Evolutionary conservation across 2,329 filamentous ascomycete species (phyloP), one percentile per base, ranked within the genome.

Genomic region (Neonectria ditissima): DNA sequence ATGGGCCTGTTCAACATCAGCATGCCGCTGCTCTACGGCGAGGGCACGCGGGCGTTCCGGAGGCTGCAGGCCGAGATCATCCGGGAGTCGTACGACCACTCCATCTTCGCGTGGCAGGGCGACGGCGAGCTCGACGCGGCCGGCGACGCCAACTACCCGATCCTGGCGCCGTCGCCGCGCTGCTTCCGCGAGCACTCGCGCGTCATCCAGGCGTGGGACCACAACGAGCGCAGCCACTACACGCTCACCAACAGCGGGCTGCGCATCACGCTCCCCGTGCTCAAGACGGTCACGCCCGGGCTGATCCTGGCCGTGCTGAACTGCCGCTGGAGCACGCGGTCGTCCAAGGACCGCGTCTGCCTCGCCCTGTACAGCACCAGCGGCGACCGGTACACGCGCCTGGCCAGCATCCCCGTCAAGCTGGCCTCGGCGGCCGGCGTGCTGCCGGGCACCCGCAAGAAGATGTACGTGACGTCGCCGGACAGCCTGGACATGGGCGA

Each of bases 51-150:
- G 28, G 70, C 71, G 0, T 74, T 74, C 28, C 52, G 68, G 22
- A 65, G 71, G 10, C 60, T 73, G 22, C 72, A 74, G 28, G 71
- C 73, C 24, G 71, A 73, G 41, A 71, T 73, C 11, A 54, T 73
- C 8, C 65, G 66, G n/a, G 55, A 67, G 14, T 66, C 59, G 5
- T 65, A 73, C 41, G 69, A 73, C 30, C 59, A 70, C n/a, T 67
- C 67, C 11, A 69, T 69, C 55, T 68, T 68, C 47, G 68, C 70
- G 6, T 73, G 71, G 71, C 34, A 51, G n/a, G 37, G 47, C 7
- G 53, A 56, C 5, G 30, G n/a, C 20, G 53, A 56, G 5, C 13
- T 2, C 14, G 54, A 48, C 18, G 14, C 43, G 43, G 18, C 28
- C 1, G 39, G 47, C 11, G 37, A 32, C 14, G 24, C 20, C 16